These are phyloP conservation scores for Gentiana straminea DNA, from an alignment of 257 asterid genomes.

Conservation along the genomic window DNA sequence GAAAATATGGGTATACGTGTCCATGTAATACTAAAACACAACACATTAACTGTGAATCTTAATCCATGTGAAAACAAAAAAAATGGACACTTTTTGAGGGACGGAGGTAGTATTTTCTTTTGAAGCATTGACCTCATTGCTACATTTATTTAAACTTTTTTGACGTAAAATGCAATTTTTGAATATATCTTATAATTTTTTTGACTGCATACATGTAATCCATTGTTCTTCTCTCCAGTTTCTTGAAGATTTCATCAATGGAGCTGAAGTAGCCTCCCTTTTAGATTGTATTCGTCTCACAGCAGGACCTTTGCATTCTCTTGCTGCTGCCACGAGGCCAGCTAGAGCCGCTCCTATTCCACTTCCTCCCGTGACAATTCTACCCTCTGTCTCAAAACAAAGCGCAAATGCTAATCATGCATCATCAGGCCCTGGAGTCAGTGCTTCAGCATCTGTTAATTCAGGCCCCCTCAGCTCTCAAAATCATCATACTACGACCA, in stretches of 20 bases:
- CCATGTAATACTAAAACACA: no score
- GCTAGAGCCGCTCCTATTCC: conserved; percentile 99
- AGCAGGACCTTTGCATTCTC: conserved; percentile 98
- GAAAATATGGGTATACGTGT: no score
- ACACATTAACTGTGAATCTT: no score
- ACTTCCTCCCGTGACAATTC: conserved; percentile 48
- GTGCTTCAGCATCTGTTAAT: conserved; percentile 36
- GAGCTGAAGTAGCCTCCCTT: conserved; percentile 93
- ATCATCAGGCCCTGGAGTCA: conserved; percentile 48
- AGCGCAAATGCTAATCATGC: conserved; percentile 42
- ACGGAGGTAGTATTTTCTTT: no score
- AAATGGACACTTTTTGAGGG: no score
- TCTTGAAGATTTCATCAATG: conserved; percentile 95
- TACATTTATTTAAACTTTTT: no score
- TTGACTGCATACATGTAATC: neutral
- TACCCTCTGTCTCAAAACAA: conserved; percentile 63
- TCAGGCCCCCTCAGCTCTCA: conserved; percentile 48
- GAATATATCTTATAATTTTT: no score
- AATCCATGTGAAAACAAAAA: no score
- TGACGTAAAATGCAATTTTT: no score
- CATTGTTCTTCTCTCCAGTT: conserved; percentile 35
- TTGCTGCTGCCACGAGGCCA: conserved; percentile 98
- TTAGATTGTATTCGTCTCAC: conserved; percentile 96
- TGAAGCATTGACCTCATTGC: neutral
- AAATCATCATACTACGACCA: conserved; percentile 44